These are phyloP conservation scores for Russula sp. DNA, from an alignment of 768 basidiomycete species.

Conservation along the genomic window DNA sequence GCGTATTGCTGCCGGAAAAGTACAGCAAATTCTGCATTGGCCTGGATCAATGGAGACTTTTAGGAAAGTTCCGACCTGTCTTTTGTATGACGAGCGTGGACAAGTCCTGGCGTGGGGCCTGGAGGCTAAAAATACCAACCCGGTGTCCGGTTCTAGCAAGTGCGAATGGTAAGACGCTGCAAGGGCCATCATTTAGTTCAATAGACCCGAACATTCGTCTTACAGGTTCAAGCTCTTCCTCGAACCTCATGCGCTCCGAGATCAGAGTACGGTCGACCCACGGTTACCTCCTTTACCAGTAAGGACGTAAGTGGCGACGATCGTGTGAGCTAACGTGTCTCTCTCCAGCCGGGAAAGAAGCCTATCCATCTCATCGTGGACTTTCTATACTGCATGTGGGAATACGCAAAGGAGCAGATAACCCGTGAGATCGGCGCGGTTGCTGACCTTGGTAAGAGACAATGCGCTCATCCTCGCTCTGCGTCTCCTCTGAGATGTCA, in stretches of 20 bases:
- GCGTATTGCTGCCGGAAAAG: conserved; percentile 67
- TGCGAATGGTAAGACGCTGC: conserved; percentile 45
- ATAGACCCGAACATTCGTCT: not conserved
- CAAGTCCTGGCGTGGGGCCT: conserved; percentile 79
- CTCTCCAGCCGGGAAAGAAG: conserved; percentile 58
- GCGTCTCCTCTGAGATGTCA: conserved; percentile 2
- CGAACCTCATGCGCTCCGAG: conserved; percentile 74
- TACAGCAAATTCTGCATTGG: conserved; percentile 85
- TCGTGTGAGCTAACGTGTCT: conserved; percentile 9
- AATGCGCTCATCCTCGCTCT: not conserved
- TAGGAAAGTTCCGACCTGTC: conserved; percentile 77
- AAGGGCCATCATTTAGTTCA: not conserved
- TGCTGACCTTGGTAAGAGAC: conserved; percentile 66
- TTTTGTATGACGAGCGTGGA: conserved; percentile 71
- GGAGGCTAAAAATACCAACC: conserved; percentile 77
- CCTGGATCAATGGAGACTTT: conserved; percentile 82
- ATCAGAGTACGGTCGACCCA: conserved; percentile 63
- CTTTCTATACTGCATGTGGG: conserved; percentile 79
- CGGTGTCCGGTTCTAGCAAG: conserved; percentile 52
- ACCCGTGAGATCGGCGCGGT: conserved; percentile 83
- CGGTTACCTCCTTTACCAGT: conserved; percentile 77
- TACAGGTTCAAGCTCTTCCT: conserved; percentile 82
- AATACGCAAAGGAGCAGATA: conserved; percentile 81
- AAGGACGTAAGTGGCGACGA: conserved; percentile 29
- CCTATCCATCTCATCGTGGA: conserved; percentile 78